Evolutionary conservation across 768 basidiomycete species (phyloP), one percentile per base, ranked within the genome.

Genomic region (Sistotremastrum niveocremeum): DNA sequence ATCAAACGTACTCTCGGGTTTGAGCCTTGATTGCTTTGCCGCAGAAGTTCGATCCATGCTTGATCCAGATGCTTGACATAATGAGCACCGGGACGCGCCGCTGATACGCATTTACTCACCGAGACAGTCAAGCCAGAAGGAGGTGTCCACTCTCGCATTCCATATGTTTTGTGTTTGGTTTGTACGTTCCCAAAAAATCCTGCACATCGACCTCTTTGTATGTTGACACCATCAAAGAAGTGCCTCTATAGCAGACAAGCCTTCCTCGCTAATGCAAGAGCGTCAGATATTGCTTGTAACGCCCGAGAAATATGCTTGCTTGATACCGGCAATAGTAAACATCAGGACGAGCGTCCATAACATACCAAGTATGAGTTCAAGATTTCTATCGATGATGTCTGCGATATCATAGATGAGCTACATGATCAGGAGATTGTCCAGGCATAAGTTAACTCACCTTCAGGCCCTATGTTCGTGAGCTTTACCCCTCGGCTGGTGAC

Each of bases 361-460:
- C 93, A 93, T 89, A 33, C 90, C 93, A 12, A 98, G 76, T 44
- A 94, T 97, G 46, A 99, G 82, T 64, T 98, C 98, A 52, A 93
- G 63, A 61, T 94, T 95, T n/a, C 93, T 91, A 61, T 99, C 95
- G 47, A 99, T 91, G 59, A 98, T 95, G 62, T 98, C 94, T 93
- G 49, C n/a, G 42, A 35, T 45, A 4, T 37, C 31, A 34, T 10
- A 30, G 31, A 7, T 9, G 0, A n/a, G n/a, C n/a, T n/a, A n/a
- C n/a, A n/a, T n/a, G n/a, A n/a, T n/a, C n/a, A n/a, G n/a, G n/a
- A n/a, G n/a, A n/a, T n/a, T n/a, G n/a, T n/a, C n/a, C n/a, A n/a
- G n/a, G n/a, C n/a, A 10, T 12, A 20, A 37, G n/a, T 11, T 32
- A 20, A 29, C 60, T 40, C 52, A 81, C 90, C 90, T 76, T 97